These are phyloP conservation scores for Starmerella floricola DNA, from an alignment of 805 yeast genomes.

Conservation along the genomic window DNA sequence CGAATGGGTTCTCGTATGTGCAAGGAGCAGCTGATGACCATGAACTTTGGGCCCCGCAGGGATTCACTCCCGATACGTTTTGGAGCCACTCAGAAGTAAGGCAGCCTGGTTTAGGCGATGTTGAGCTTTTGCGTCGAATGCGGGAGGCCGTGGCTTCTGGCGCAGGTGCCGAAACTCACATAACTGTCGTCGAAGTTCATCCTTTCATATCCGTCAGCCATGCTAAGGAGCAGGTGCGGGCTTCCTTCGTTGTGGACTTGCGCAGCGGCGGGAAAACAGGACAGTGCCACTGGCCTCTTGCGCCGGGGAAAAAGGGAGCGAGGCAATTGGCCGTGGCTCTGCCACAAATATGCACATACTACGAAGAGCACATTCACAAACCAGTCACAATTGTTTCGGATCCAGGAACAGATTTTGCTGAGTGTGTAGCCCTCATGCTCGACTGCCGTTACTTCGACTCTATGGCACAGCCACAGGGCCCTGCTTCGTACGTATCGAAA, in stretches of 20 bases:
- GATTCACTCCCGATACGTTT: slow-evolving; percentile 40
- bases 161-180: too few relatives aligned
- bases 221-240: neutral
- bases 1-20: slow-evolving; percentile 48
- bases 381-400: slow-evolving; percentile 43
- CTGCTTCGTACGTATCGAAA: slow-evolving; percentile 32
- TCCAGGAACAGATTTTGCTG: slow-evolving; percentile 53
- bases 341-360: slow-evolving; percentile 32
- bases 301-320: slow-evolving; percentile 49
- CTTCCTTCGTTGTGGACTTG: slow-evolving; percentile 15
- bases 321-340: slow-evolving; percentile 42
- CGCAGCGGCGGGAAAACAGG: neutral
- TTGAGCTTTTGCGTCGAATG: slow-evolving; percentile 19
- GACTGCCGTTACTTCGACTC: slow-evolving; percentile 37
- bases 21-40: slow-evolving; percentile 96
- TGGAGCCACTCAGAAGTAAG: slow-evolving; percentile 40
- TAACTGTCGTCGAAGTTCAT: neutral
- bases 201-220: neutral
- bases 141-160: neutral
- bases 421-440: slow-evolving; percentile 45
- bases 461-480: slow-evolving; percentile 31
- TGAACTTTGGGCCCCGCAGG: slow-evolving; percentile 60
- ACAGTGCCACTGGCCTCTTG: slow-evolving; percentile 17
- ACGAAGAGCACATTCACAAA: slow-evolving; percentile 15
- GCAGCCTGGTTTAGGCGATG: slow-evolving; percentile 26